Percentiles rank a stretch among this genome's conserved stretches.
These are phyloP conservation scores for Hemileccinum impolitum DNA, from an alignment of 768 basidiomycete genomes.

Conservation along the genomic window DNA sequence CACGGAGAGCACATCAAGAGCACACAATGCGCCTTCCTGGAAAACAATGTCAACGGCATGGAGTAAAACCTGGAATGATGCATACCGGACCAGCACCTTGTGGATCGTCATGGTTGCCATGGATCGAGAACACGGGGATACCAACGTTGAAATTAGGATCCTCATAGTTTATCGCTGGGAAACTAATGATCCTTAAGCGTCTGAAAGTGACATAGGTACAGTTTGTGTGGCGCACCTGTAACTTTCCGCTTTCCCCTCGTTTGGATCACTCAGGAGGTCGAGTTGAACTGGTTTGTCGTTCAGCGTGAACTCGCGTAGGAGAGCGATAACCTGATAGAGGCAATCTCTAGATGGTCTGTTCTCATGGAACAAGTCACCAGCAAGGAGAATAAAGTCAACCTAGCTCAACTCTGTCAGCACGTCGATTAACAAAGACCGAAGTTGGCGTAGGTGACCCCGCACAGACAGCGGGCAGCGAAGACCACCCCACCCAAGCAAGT, in stretches of 20 bases:
- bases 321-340: constrained; percentile 83
- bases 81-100: constrained; percentile 90
- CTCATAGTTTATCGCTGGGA: constrained; percentile 96
- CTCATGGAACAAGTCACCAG: constrained; percentile 97
- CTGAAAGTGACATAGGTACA: neutral
- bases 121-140: constrained; percentile 98
- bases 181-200: constrained; percentile 46
- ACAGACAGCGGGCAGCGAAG: no score
- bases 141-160: constrained; percentile 93
- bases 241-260: constrained; percentile 81
- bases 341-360: constrained; percentile 92
- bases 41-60: neutral
- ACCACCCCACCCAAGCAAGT: neutral
- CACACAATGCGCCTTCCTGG: constrained; percentile 93
- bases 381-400: constrained; percentile 96
- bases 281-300: constrained; percentile 87
- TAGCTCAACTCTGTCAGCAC: constrained; percentile 28
- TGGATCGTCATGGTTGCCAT: constrained; percentile 99
- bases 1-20: constrained; percentile 91
- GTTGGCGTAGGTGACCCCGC: no score
- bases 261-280: constrained; percentile 89
- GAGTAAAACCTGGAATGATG: constrained; percentile 1
- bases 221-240: constrained; percentile 58
- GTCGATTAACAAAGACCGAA: neutral
- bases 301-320: constrained; percentile 87